Evolutionary conservation across 148 eudicot genomes (phyloP), one percentile per base, ranked within the genome.

Genomic region (Suaeda aralocaspica): DNA sequence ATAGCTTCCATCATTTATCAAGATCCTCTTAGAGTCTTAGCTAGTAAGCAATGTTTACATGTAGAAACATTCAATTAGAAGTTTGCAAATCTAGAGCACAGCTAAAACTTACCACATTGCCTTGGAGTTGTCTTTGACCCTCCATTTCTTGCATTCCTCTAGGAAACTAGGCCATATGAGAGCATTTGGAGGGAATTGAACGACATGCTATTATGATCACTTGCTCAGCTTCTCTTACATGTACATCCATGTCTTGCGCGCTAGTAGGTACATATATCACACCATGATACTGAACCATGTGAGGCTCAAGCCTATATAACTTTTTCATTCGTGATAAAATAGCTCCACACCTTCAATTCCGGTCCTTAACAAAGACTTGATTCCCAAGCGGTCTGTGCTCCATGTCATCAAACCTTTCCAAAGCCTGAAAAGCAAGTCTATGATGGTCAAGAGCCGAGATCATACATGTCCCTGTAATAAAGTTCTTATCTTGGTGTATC

Each of bases 401-500:
- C 95, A 92, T 89, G 67, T 87, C 90, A 60, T 65, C 76, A 60
- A 89, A 84, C 69, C 57, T 81, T 59, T 80, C 76, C 30, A 92
- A 61, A 18, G 97, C 97, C 55, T 81, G 79, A 34, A 62, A 13
- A 21, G 79, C 81, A 79, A 31, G 77, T 33, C 97, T 95, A 77
- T 89, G 95, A 62, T 80, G 73, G 13, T 88, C 97, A 25, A 87
- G 92, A 15, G 84, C 78, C 29, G 92, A 85, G 53, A 87, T 64
- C 9, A 87, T 67, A 68, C 75, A 63, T 36, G 95, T 92, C 95
- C 97, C 89, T 5, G 92, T 84, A 42, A 89, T 71, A 24, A 85
- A 59, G 52, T 87, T 86, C 74, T 76, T 87, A 33, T 83, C 79
- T n/a, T 9, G 13, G 39, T 73, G 79, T 81, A 66, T 74, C 84